Evolutionary conservation across 2,329 filamentous ascomycete species (phyloP).

Genomic region (Aspergillus intermedius): DNA sequence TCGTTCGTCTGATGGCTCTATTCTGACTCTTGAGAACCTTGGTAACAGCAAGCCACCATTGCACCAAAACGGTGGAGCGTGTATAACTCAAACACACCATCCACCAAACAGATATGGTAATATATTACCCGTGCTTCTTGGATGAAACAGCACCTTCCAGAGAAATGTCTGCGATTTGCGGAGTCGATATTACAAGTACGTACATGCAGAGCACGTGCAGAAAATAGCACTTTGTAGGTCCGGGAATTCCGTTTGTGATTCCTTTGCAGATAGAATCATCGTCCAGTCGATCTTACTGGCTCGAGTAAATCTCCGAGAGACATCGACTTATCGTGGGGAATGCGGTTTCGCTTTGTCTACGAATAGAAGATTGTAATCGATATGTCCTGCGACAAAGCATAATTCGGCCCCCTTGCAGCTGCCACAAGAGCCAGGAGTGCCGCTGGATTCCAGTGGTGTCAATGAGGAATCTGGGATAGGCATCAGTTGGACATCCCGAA

Average conservation of each 20-base stretch:
- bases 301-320: neutral
- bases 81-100: conserved; percentile 30
- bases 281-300: neutral
- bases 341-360: neutral
- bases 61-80: conserved; percentile 19
- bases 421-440: neutral
- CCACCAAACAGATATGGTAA: conserved; percentile 13
- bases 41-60: conserved; percentile 7
- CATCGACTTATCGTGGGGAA: neutral
- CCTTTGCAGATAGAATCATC: neutral
- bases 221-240: neutral
- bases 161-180: no score
- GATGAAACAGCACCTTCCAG: neutral
- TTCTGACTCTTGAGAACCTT: no score
- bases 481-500: neutral
- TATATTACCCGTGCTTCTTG: conserved; percentile 7
- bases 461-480: neutral
- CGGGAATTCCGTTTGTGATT: neutral
- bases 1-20: no score
- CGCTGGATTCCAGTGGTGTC: neutral
- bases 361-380: conserved; percentile 13
- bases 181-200: no score
- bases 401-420: conserved; percentile 4
- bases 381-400: conserved; percentile 1
- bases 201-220: no score